phyloP scores from a whole-genome alignment of 2,329 filamentous ascomycete genomes.

The Pseudogymnoascus sp. region DNA sequence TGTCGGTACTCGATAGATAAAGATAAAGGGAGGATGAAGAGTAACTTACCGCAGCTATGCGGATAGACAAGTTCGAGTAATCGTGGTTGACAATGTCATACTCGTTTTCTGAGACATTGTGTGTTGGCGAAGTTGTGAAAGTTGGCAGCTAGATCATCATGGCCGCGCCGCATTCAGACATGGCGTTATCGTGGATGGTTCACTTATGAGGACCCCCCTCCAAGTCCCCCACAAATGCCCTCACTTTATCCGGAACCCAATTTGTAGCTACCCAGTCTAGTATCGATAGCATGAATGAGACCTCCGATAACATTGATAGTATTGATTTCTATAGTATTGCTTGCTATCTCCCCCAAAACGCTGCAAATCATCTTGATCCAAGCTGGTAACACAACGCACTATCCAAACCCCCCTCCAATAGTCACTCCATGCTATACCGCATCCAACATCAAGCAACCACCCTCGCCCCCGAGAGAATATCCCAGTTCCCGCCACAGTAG shows the following conservation, averaged over 20 bases:
- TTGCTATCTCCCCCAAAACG: not conserved
- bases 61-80: not conserved
- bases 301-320: not conserved
- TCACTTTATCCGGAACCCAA: not conserved
- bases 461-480: slow-evolving; percentile 15
- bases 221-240: not conserved
- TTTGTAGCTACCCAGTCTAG: not conserved
- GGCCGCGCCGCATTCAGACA: not conserved
- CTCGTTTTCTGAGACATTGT: not conserved
- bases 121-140: not conserved
- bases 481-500: slow-evolving; percentile 29
- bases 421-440: not conserved
- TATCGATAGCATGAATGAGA: not conserved
- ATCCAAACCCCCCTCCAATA: not conserved
- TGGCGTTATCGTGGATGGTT: not conserved
- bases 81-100: not conserved
- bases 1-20: not conserved
- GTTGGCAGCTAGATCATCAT: not conserved
- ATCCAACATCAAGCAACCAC: not conserved
- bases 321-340: not conserved
- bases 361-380: not conserved
- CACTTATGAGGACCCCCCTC: not conserved
- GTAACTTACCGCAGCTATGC: not conserved
- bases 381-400: not conserved
- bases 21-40: not conserved